Conservation (phyloP, 2,329 filamentous ascomycete species). For the Septoria petroselini region DNA sequence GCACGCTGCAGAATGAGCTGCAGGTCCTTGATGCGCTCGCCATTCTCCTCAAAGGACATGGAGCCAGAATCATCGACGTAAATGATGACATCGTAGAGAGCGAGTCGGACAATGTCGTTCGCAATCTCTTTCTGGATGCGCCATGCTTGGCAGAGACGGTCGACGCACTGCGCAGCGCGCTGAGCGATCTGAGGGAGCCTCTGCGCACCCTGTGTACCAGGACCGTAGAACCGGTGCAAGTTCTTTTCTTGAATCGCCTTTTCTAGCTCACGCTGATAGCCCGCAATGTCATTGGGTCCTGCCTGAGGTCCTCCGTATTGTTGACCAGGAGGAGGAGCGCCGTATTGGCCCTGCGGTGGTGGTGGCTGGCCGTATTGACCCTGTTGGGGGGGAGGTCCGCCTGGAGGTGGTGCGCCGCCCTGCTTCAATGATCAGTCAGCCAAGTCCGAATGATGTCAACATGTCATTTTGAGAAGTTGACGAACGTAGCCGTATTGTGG, state of each 20-base stretch:
- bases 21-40: constrained; percentile 64
- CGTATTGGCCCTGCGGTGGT: constrained; percentile 37
- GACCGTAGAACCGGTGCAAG: constrained; percentile 58
- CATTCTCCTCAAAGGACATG: constrained; percentile 66
- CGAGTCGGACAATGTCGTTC: constrained; percentile 61
- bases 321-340: no score
- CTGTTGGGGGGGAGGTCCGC: constrained; percentile 22
- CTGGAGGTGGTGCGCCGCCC: constrained; percentile 24
- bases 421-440: constrained; percentile 24
- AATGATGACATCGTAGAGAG: constrained; percentile 60
- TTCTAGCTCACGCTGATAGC: constrained; percentile 57
- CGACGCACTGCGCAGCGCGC: constrained; percentile 51
- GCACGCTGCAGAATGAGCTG: constrained; percentile 62
- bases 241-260: constrained; percentile 59
- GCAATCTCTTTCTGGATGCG: constrained; percentile 58
- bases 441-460: constrained; percentile 1
- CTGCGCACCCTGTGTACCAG: constrained; percentile 50
- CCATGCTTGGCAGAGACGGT: constrained; percentile 56
- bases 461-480: constrained; percentile 12
- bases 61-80: constrained; percentile 69
- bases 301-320: no score
- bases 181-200: constrained; percentile 47
- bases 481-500: constrained; percentile 36
- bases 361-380: constrained; percentile 35
- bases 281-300: constrained; percentile 48